Percentiles rank a stretch among this genome's conserved stretches.
Conservation (phyloP, 495 filamentous ascomycete genomes). For the Pseudotulostoma volvatum region DNA sequence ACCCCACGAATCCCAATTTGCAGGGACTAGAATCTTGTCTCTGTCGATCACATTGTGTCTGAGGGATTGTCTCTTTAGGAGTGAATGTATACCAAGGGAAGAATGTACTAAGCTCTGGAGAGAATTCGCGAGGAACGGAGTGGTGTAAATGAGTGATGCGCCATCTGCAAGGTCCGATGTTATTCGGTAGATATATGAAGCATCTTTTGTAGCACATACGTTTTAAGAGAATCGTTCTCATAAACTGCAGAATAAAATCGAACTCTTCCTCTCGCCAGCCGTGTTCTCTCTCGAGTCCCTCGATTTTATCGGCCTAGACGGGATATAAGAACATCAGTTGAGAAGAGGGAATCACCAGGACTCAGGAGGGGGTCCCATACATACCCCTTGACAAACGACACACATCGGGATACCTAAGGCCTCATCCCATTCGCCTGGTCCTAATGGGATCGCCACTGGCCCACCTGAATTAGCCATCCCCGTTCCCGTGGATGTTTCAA, state of each 20-base stretch:
- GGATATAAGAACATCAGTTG: neutral
- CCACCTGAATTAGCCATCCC: conserved; percentile 35
- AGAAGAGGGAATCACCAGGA: neutral
- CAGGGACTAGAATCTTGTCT: conserved; percentile 84
- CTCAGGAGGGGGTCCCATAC: conserved; percentile 9
- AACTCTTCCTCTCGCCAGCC: conserved; percentile 91
- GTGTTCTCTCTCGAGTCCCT: conserved; percentile 68
- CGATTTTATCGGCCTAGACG: conserved; percentile 69
- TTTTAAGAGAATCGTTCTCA: conserved; percentile 72
- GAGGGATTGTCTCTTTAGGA: conserved; percentile 62
- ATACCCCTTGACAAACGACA: conserved; percentile 84
- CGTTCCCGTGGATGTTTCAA: conserved; percentile 23
- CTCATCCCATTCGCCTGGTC: conserved; percentile 90
- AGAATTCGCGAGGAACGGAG: conserved; percentile 59
- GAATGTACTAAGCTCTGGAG: conserved; percentile 75
- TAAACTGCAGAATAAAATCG: conserved; percentile 75
- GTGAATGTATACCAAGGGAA: conserved; percentile 75
- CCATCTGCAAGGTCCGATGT: conserved; percentile 43
- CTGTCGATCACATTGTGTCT: conserved; percentile 94
- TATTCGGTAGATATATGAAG: neutral
- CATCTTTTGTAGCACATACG: conserved; percentile 35
- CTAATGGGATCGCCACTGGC: conserved; percentile 54
- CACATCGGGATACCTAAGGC: conserved; percentile 76
- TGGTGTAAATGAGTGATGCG: conserved; percentile 79
- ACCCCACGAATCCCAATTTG: conserved; percentile 97